These are phyloP conservation scores for Yamadazyma nakazawae DNA, from an alignment of 805 yeast species.

Conservation along the genomic window DNA sequence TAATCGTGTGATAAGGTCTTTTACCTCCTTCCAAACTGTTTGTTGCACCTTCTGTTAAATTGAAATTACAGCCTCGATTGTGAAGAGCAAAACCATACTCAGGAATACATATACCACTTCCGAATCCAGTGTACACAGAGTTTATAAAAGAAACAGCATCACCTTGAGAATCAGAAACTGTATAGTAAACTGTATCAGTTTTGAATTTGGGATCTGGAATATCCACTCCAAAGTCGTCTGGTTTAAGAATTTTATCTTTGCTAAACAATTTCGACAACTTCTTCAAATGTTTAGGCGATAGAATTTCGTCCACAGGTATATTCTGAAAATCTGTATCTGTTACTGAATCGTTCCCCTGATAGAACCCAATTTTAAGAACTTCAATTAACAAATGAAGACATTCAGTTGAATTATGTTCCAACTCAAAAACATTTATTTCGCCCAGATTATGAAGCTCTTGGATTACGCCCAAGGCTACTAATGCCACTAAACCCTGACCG, in stretches of 20 bases:
- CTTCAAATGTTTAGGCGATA: constrained; percentile 48
- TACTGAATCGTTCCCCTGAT: constrained; percentile 72
- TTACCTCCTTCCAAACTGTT: constrained; percentile 67
- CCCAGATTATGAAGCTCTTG: constrained; percentile 49
- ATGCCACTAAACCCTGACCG: constrained; percentile 77
- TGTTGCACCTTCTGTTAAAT: constrained; percentile 50
- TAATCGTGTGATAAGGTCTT: constrained; percentile 79
- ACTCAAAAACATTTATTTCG: constrained; percentile 34
- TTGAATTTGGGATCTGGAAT: constrained; percentile 55
- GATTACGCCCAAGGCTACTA: constrained; percentile 66
- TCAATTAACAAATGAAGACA: constrained; percentile 71
- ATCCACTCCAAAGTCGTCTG: constrained; percentile 42
- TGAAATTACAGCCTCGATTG: constrained; percentile 76
- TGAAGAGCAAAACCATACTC: constrained; percentile 67
- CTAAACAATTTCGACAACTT: constrained; percentile 48
- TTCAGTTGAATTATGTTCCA: constrained; percentile 66
- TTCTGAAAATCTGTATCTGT: constrained; percentile 53
- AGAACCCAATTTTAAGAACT: constrained; percentile 66
- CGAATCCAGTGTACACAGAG: constrained; percentile 67
- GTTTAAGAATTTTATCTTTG: constrained; percentile 36
- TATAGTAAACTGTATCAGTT: constrained; percentile 71
- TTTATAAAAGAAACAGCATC: constrained; percentile 80
- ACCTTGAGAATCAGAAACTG: constrained; percentile 65
- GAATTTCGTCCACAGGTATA: constrained; percentile 38
- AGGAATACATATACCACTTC: constrained; percentile 66